Evolutionary conservation across 805 yeast species (phyloP).

Genomic region (Kockiozyma suomiensis): DNA sequence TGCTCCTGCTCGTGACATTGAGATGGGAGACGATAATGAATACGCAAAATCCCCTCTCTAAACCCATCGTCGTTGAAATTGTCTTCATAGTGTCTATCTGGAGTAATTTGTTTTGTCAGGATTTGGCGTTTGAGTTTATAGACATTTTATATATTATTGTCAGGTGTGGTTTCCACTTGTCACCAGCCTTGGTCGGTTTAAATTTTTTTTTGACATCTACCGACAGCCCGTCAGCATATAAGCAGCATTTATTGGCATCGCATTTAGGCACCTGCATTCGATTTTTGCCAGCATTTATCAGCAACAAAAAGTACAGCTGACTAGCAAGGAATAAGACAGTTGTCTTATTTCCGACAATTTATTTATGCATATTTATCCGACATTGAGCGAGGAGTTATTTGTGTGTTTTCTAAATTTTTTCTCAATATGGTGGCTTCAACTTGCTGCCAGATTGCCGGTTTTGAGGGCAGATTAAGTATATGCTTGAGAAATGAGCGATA

Average conservation of each 20-base stretch:
- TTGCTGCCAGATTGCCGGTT: no score
- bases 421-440: neutral
- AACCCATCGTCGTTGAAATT: neutral
- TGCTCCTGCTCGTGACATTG: constrained; percentile 1
- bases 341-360: neutral
- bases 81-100: neutral
- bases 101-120: constrained; percentile 2
- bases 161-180: no score
- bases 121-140: neutral
- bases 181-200: neutral
- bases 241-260: neutral
- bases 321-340: neutral
- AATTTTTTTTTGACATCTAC: no score
- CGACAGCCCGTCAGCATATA: neutral
- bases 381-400: neutral
- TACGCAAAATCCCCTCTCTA: constrained; percentile 5
- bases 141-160: neutral
- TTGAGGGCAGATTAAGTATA: no score
- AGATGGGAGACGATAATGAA: constrained; percentile 2
- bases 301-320: neutral
- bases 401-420: neutral
- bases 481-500: neutral
- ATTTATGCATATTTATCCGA: neutral
- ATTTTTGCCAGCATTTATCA: neutral
- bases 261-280: neutral